Evolutionary conservation across 192 early-diverging fungal genomes (phyloP), one percentile per base, ranked within the genome.

Genomic region (Coemansia sp.): DNA sequence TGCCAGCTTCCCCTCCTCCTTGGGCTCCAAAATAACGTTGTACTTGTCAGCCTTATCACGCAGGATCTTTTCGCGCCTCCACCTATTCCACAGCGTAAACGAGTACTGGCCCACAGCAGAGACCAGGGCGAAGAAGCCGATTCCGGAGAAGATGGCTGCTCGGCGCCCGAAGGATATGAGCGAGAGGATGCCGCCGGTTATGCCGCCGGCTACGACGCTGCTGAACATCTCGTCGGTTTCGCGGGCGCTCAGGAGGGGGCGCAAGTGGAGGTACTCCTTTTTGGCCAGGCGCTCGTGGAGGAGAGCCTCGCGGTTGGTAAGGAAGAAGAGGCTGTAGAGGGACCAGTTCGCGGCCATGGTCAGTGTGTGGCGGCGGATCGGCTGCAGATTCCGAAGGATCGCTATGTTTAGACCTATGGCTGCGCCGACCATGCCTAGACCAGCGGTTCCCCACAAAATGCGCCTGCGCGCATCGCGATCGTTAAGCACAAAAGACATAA

Each of bases 161-260:
- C 72, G 69, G 34, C 85, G 83, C n/a, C 85, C 84, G 66, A 85
- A 77, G 16, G 68, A 69, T 14, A 84, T 62, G 36, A 86, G 82
- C 1, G 83, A 69, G 9, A 91, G 68, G 8, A 86, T 55, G 16
- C 85, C 84, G 65, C 89, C 89, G 16, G 88, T 86, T 16, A 83
- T 70, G 1, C 69, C 80, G 43, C 89, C 89, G 14, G 88, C 83
- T 59, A 86, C 53, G 0, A 84, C 70, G 62, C 87, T 87, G 64
- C 88, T 89, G 43, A 87, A 85, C 26, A 89, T 69, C 31, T 86
- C 79, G 79, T 89, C 89, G 61, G 77, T 72, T 13, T 86, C 84
- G 45, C 83, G 72, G 0, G 89, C 88, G 11, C 56, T 58, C 59
- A 86, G 82, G 20, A 85, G 88, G 23, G 81, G 73, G n/a, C 79